These are phyloP conservation scores for Hyaloscypha variabilis DNA, from an alignment of 495 filamentous ascomycete genomes.

Conservation along the genomic window DNA sequence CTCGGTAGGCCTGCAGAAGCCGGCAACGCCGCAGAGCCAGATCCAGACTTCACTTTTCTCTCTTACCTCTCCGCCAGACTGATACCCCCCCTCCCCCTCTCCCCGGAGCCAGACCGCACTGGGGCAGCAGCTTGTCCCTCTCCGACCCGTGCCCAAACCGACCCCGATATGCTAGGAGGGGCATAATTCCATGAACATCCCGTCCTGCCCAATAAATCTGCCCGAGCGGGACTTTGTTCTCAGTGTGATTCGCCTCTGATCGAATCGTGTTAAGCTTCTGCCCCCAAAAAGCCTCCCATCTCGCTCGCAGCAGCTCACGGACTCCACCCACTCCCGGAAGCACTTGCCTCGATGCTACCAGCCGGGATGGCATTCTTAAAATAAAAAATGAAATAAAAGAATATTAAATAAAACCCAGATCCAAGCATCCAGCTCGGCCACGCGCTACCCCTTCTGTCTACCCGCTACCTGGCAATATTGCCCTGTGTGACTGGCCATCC, in stretches of 20 bases:
- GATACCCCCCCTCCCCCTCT: no score
- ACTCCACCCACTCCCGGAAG: conserved; percentile 1
- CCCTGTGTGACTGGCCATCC: neutral
- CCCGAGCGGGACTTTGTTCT: neutral
- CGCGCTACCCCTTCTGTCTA: neutral
- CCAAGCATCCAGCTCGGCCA: neutral
- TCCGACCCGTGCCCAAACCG: neutral
- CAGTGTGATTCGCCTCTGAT: conserved; percentile 3
- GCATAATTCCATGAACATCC: conserved; percentile 3
- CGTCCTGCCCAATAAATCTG: neutral
- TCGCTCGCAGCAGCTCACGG: neutral
- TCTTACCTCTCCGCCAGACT: no score
- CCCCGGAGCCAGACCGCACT: neutral
- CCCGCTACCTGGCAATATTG: neutral
- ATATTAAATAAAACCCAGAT: neutral
- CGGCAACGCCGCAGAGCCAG: no score
- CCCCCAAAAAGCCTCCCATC: conserved; percentile 16
- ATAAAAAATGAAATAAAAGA: neutral
- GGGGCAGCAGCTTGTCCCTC: neutral
- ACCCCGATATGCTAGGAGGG: neutral
- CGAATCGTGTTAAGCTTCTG: conserved; percentile 17
- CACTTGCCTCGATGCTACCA: neutral
- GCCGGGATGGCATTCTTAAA: neutral
- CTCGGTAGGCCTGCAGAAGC: neutral
- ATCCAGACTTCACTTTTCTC: no score